These are phyloP conservation scores for Fusarium illudens DNA, from an alignment of 2,329 filamentous ascomycete species.

Conservation along the genomic window DNA sequence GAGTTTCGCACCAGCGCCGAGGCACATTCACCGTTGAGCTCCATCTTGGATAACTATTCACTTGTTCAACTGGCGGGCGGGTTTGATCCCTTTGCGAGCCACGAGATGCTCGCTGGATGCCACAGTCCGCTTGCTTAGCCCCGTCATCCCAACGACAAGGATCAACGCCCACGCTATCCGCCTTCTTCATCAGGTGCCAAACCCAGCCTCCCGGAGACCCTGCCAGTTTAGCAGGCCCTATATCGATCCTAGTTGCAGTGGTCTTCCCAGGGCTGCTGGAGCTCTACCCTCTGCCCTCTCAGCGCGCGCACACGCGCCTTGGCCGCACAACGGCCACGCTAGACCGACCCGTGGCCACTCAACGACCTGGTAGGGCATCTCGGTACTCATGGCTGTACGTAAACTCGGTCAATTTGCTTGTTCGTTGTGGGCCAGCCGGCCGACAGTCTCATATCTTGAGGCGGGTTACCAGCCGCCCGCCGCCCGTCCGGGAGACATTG, in stretches of 20 bases:
- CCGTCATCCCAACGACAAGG: background rate
- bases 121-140: background rate
- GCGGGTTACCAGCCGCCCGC: background rate
- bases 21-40: background rate
- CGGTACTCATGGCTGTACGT: constrained; percentile 11
- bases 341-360: constrained; percentile 7
- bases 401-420: constrained; percentile 12
- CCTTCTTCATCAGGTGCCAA: background rate
- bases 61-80: background rate
- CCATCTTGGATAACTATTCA: background rate
- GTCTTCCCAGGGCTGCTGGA: background rate
- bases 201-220: background rate
- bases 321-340: constrained; percentile 1
- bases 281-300: background rate
- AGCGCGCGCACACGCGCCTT: constrained; percentile 6
- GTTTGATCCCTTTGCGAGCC: background rate
- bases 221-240: background rate
- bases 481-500: background rate
- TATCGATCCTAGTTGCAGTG: background rate
- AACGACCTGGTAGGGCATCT: background rate
- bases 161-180: background rate
- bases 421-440: background rate
- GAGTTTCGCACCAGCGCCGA: background rate
- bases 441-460: constrained; percentile 13
- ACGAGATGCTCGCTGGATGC: background rate